A percentile compares a stretch with the other conserved stretches of the same genome.
phyloP scores from a whole-genome alignment of 495 filamentous ascomycete species.

The Aspergillus saccharolyticus region DNA sequence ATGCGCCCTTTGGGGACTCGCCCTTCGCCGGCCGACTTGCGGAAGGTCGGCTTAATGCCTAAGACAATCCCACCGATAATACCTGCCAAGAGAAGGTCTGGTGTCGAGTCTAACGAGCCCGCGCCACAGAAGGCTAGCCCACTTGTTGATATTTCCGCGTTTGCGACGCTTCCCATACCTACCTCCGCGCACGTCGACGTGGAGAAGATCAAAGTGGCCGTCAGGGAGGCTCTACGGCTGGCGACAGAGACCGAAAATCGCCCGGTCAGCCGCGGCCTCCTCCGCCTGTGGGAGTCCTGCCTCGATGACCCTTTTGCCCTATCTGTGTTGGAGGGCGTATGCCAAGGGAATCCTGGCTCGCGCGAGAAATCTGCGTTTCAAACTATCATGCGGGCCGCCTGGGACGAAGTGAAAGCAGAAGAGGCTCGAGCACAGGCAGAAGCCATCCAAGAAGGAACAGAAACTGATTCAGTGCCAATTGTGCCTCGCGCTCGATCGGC shows the following conservation, averaged over 20 bases:
- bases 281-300: slow-evolving; percentile 26
- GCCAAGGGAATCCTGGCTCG: slow-evolving; percentile 19
- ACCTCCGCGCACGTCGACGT: slow-evolving; percentile 22
- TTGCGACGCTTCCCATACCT: slow-evolving; percentile 21
- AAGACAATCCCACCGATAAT: slow-evolving; percentile 18
- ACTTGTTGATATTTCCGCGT: slow-evolving; percentile 14
- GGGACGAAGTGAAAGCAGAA: slow-evolving; percentile 17
- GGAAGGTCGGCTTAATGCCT: slow-evolving; percentile 27
- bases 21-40: slow-evolving; percentile 25
- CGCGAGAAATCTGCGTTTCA: slow-evolving; percentile 25
- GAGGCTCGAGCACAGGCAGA: slow-evolving; percentile 5
- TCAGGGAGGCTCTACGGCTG: slow-evolving; percentile 20
- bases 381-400: slow-evolving; percentile 22
- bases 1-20: slow-evolving; percentile 30
- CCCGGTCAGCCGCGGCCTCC: slow-evolving; percentile 23
- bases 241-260: slow-evolving; percentile 24
- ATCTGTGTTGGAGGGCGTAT: slow-evolving; percentile 23
- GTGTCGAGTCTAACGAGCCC: slow-evolving; percentile 6
- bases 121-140: slow-evolving; percentile 4
- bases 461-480: slow-evolving; percentile 2
- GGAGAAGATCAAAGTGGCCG: slow-evolving; percentile 21
- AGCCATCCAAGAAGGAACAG: slow-evolving; percentile 10
- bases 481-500: slow-evolving; percentile 27
- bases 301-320: slow-evolving; percentile 23
- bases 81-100: slow-evolving; percentile 17